phyloP scores from a whole-genome alignment of 768 basidiomycete species.

The Sporobolomyces roseus region DNA sequence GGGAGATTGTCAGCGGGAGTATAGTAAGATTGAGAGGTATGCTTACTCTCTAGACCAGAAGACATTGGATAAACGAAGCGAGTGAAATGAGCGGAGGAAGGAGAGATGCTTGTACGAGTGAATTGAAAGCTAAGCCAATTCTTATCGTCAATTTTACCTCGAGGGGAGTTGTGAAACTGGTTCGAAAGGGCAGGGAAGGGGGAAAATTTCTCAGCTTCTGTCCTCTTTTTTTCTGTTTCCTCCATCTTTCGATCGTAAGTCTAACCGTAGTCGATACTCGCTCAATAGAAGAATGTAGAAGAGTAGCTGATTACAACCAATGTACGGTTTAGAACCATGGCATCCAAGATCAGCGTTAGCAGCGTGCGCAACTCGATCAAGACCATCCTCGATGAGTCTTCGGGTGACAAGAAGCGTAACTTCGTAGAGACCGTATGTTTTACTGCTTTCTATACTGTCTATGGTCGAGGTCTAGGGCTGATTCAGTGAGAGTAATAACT shows the following conservation, averaged over 20 bases:
- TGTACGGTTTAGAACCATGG: slow-evolving; percentile 1
- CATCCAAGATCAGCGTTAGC: slow-evolving; percentile 87
- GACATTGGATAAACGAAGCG: slow-evolving; percentile 13
- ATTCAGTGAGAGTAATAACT: too few relatives aligned
- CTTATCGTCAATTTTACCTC: not conserved
- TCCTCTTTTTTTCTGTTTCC: not conserved
- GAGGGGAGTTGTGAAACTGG: not conserved
- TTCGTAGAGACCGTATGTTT: slow-evolving; percentile 79
- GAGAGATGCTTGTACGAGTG: not conserved
- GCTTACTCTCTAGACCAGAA: slow-evolving; percentile 71
- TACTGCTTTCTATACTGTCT: too few relatives aligned
- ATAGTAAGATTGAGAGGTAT: not conserved
- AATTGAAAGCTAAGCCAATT: too few relatives aligned
- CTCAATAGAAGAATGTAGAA: too few relatives aligned
- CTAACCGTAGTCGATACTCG: too few relatives aligned
- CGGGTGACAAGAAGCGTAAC: slow-evolving; percentile 84
- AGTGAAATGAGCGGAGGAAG: not conserved
- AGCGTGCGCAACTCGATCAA: slow-evolving; percentile 99
- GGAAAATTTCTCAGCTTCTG: too few relatives aligned
- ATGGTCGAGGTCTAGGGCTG: not conserved
- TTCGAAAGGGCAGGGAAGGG: not conserved
- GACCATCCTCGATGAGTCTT: slow-evolving; percentile 78
- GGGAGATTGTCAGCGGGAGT: slow-evolving; percentile 18
- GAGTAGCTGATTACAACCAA: too few relatives aligned
- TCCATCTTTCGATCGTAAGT: slow-evolving; percentile 11